Base-by-base conservation (phyloP, 75 land plant genomes). In the Gnetum montanum region DNA sequence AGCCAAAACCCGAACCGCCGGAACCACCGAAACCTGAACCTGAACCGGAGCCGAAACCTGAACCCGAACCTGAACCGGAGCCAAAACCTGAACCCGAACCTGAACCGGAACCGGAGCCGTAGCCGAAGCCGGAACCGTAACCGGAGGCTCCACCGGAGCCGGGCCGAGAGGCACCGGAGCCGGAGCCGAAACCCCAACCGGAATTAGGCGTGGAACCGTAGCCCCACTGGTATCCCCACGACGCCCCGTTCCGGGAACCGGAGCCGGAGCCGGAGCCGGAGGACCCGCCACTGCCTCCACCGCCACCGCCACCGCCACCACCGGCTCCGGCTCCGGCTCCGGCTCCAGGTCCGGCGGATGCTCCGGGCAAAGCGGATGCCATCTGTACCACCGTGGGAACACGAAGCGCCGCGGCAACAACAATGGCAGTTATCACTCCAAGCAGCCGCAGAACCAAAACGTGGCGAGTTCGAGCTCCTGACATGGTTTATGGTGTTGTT, bases 181-280 rank as follows among this genome's bases (percentile, higher is more conserved):
- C 50, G 11, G 50, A 48, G 10, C 50, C 50, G 50, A 10, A 48
- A 13, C 50, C 50, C 50, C 50, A 48, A 11, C 50, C 50, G 3
- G 50, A 13, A 23, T 25, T 29, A 15, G 50, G 50, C 4, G 22
- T 24, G 3, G 50, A 48, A 48, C 50, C 50, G 25, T 10, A 25
- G 15, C 50, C 50, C 50, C 50, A 48, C 1, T 48, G 23, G 27
- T 48, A 48, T 0, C 22, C 22, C 50, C 50, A 48, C 27, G 50
- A 27, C 16, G 50, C 13, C 50, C 50, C 3, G 50, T 12, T 2
- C 50, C 50, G 8, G 24, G 27, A 16, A 13, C 50, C 25, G 30
- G 27, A 48, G 43, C 43, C 43, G 13, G 16, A 15, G n/a, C 43
- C n/a, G 1, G 43, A 41, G 43, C 43, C 4, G 5, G n/a, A n/a